phyloP scores from a whole-genome alignment of 768 basidiomycete species.

The Kwoniella europaea region DNA sequence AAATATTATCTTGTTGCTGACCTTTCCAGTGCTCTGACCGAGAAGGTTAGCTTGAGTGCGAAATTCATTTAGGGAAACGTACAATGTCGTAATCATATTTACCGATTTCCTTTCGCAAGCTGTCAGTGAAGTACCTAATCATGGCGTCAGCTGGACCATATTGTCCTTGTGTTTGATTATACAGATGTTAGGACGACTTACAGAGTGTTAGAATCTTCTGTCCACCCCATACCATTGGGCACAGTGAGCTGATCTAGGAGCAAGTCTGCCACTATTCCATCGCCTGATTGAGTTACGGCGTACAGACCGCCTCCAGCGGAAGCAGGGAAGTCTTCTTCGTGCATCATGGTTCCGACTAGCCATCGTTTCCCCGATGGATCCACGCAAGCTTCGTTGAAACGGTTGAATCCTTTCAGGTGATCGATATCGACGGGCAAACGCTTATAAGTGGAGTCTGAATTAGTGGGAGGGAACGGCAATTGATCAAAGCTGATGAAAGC shows the following conservation, averaged over 20 bases:
- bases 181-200: background rate
- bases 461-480: conserved; percentile 25
- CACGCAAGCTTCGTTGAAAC: conserved; percentile 30
- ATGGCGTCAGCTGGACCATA: background rate
- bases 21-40: conserved; percentile 2
- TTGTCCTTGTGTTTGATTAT: background rate
- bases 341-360: conserved; percentile 13
- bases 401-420: conserved; percentile 15
- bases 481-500: conserved; percentile 7
- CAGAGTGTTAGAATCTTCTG: conserved; percentile 16
- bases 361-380: conserved; percentile 21
- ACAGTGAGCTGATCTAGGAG: conserved; percentile 12
- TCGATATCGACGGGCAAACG: background rate
- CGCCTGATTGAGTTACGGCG: background rate
- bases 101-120: conserved; percentile 13
- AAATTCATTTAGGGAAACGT: background rate
- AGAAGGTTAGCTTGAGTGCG: background rate
- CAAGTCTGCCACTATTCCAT: background rate
- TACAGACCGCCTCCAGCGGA: conserved; percentile 11
- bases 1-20: conserved; percentile 8
- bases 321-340: background rate
- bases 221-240: conserved; percentile 28
- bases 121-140: conserved; percentile 26
- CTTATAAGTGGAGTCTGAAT: conserved; percentile 2
- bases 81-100: conserved; percentile 18